Evolutionary conservation across 1,284 basidiomycete species (phyloP).

Genomic region (Ustilago vetiveriae): DNA sequence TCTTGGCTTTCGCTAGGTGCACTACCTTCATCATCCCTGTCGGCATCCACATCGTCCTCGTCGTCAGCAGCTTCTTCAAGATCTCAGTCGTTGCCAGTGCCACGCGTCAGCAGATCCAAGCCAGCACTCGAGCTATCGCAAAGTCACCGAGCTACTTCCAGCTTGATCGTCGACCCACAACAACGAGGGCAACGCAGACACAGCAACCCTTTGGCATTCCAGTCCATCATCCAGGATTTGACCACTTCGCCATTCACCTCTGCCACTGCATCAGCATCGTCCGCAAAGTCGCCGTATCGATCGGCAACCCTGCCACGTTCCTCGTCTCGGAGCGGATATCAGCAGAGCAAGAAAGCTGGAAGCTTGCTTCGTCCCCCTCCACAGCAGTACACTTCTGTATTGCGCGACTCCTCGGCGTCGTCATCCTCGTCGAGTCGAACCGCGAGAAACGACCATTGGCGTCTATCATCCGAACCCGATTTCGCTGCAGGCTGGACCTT

Average conservation of each 20-base stretch:
- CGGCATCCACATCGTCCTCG: slow-evolving; percentile 5
- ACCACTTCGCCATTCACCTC: slow-evolving; percentile 23
- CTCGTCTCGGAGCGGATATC: slow-evolving; percentile 2
- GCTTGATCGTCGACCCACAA: slow-evolving; percentile 6
- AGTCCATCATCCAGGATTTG: slow-evolving; percentile 31
- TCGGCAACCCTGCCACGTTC: slow-evolving; percentile 34
- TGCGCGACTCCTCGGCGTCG: neutral
- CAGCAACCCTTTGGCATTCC: slow-evolving; percentile 11
- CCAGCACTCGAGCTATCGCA: slow-evolving; percentile 6
- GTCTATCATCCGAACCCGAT: neutral
- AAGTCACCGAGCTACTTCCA: slow-evolving; percentile 7
- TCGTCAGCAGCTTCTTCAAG: slow-evolving; percentile 14
- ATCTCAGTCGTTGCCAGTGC: slow-evolving; percentile 26
- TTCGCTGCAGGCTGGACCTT: slow-evolving; percentile 32
- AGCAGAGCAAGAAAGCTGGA: neutral
- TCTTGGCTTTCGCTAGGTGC: slow-evolving; percentile 26
- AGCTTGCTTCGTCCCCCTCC: slow-evolving; percentile 19
- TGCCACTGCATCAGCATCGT: neutral
- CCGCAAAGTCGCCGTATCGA: slow-evolving; percentile 11
- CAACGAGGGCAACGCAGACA: slow-evolving; percentile 4
- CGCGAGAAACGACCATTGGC: neutral
- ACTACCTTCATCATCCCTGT: slow-evolving; percentile 10
- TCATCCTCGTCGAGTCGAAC: neutral
- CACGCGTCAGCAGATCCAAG: neutral
- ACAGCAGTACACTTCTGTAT: neutral